Conservation (phyloP, 2,329 filamentous ascomycete genomes). For the Alternaria conjuncta region DNA sequence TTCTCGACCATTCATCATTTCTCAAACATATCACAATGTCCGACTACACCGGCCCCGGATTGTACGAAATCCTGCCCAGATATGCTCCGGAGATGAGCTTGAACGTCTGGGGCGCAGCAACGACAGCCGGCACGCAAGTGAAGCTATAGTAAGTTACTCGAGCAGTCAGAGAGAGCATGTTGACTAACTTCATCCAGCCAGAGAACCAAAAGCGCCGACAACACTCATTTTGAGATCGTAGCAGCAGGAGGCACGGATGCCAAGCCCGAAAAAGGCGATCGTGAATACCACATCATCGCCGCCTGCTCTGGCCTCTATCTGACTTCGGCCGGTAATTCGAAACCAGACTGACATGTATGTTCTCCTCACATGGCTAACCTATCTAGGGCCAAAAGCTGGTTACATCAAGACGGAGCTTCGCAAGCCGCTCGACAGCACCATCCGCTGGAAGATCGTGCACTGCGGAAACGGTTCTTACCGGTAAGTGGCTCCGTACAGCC, state of each 20-base stretch:
- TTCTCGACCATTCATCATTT: neutral
- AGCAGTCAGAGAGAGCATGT: neutral
- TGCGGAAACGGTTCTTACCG: neutral
- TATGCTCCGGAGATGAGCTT: neutral
- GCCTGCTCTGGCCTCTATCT: conserved; percentile 5
- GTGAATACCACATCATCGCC: conserved; percentile 7
- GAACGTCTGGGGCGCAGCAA: neutral
- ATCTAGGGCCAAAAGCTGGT: neutral
- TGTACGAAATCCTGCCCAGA: neutral
- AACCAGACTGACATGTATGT: neutral
- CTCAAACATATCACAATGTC: neutral
- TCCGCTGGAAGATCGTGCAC: neutral
- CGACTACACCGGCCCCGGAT: conserved; percentile 3
- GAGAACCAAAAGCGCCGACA: neutral
- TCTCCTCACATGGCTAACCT: neutral
- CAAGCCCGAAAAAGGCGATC: conserved; percentile 2
- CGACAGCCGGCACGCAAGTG: neutral
- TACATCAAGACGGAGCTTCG: neutral
- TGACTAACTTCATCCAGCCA: neutral
- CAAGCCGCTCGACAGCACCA: neutral
- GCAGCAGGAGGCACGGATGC: neutral
- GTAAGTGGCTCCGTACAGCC: neutral
- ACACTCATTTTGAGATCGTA: conserved; percentile 2
- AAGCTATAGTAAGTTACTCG: neutral
- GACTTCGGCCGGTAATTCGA: neutral